Conservation (phyloP, 139 green algal genomes). For the Chlamydomonas sphaeroides region DNA sequence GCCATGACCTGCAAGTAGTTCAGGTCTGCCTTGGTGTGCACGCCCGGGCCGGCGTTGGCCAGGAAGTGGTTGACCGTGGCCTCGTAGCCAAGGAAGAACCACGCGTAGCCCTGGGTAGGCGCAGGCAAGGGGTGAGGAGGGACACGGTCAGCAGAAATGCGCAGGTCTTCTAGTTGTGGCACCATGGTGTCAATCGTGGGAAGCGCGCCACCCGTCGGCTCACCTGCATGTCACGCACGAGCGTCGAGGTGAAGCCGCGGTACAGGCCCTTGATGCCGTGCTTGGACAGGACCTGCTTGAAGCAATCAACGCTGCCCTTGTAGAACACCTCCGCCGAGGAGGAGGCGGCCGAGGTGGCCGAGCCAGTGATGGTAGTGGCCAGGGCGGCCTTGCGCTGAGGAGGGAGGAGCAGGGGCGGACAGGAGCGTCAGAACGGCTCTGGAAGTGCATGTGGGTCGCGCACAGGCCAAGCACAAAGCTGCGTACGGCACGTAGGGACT, state of each 20-base stretch:
- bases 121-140: background rate
- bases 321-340: conserved; percentile 45
- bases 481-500: too few species aligned
- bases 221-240: conserved; percentile 57
- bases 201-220: background rate
- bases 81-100: conserved; percentile 66
- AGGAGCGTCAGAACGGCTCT: background rate
- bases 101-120: conserved; percentile 54
- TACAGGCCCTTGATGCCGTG: conserved; percentile 58
- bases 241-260: conserved; percentile 52
- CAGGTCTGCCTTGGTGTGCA: conserved; percentile 54
- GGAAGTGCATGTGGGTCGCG: too few species aligned
- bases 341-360: background rate
- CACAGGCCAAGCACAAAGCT: too few species aligned
- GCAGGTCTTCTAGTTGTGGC: background rate
- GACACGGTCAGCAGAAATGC: background rate
- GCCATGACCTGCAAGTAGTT: conserved; percentile 57
- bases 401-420: background rate
- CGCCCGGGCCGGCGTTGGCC: conserved; percentile 49
- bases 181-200: background rate
- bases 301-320: conserved; percentile 58
- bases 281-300: conserved; percentile 49
- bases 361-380: background rate
- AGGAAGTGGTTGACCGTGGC: conserved; percentile 54
- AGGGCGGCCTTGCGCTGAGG: conserved; percentile 18